phyloP scores from a whole-genome alignment of 2,329 filamentous ascomycete species.

The Fusarium sp. region DNA sequence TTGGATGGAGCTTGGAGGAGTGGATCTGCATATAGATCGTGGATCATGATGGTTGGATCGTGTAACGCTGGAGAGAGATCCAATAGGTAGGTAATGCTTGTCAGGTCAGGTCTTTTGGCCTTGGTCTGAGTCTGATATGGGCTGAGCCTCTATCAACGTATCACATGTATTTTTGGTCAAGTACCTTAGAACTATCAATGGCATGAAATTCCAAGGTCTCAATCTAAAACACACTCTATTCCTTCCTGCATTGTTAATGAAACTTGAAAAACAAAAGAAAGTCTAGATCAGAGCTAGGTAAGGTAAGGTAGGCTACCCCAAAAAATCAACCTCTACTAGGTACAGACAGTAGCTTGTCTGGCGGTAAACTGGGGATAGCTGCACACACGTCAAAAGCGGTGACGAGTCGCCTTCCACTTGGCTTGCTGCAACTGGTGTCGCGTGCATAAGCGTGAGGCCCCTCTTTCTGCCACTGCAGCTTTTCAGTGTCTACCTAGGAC shows the following conservation, averaged over 20 bases:
- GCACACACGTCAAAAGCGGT: conserved; percentile 39
- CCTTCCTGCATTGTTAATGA: not conserved
- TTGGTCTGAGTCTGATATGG: conserved; percentile 16
- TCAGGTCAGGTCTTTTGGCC: not conserved
- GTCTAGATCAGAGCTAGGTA: not conserved
- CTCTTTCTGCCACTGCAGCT: conserved; percentile 7
- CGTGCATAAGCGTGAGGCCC: conserved; percentile 45
- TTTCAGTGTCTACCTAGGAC: not conserved
- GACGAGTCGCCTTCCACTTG: conserved; percentile 37
- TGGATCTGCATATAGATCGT: conserved; percentile 36
- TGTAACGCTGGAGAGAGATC: conserved; percentile 31
- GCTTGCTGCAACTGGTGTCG: conserved; percentile 44
- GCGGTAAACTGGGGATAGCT: conserved; percentile 10
- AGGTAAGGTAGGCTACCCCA: not conserved
- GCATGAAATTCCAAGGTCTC: not conserved
- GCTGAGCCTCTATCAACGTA: not conserved
- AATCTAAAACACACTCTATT: not conserved
- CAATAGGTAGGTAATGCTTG: conserved; percentile 4
- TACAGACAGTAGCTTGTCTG: not conserved
- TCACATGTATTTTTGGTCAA: not conserved
- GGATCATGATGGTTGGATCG: conserved; percentile 37
- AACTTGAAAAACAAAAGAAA: not conserved
- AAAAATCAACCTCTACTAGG: not conserved
- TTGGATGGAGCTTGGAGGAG: conserved; percentile 33
- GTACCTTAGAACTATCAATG: not conserved